A percentile compares a stretch with the other conserved stretches of the same genome.
These are phyloP conservation scores for Eutrema salsugineum DNA, from an alignment of 441 rosid genomes.

Conservation along the genomic window DNA sequence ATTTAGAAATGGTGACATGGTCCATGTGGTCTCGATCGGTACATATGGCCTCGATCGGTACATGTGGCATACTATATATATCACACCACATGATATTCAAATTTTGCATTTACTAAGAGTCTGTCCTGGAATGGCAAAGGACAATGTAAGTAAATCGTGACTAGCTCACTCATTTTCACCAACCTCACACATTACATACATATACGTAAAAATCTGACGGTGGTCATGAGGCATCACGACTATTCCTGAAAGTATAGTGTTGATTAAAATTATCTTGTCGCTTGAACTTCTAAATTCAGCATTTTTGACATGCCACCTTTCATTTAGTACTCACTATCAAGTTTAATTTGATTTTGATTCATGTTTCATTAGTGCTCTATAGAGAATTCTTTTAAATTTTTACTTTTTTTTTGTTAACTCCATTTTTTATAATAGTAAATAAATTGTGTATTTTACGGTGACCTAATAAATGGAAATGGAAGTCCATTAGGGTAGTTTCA, in stretches of 20 bases:
- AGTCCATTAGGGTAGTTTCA: neutral
- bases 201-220: neutral
- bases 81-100: neutral
- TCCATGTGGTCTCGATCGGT: no score
- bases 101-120: neutral
- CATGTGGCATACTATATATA: neutral
- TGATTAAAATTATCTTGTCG: neutral
- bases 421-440: neutral
- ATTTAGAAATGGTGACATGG: conserved; percentile 7
- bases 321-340: neutral
- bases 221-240: neutral
- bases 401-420: no score
- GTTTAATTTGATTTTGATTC: neutral
- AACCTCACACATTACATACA: neutral
- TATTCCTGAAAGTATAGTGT: neutral
- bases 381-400: neutral
- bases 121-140: neutral
- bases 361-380: neutral
- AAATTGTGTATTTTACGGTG: neutral
- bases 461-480: neutral
- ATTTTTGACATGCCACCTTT: neutral
- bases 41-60: conserved; percentile 1
- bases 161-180: neutral
- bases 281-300: neutral
- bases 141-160: neutral